These are phyloP conservation scores for Didymella glomerata DNA, from an alignment of 2,329 filamentous ascomycete species.

Conservation along the genomic window DNA sequence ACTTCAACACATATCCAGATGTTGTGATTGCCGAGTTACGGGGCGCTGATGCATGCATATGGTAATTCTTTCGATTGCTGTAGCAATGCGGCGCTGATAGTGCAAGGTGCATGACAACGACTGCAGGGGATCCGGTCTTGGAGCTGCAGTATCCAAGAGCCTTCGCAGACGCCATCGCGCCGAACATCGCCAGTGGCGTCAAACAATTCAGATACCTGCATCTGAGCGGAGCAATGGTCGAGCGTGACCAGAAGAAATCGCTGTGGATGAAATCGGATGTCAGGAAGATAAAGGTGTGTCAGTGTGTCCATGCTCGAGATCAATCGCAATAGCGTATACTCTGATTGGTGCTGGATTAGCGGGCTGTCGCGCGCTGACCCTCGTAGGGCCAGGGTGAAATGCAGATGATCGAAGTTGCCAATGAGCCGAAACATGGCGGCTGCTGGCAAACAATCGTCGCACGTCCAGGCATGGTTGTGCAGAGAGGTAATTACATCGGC, in stretches of 20 bases:
- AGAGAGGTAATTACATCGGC: constrained; percentile 19
- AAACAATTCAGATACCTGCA: constrained; percentile 30
- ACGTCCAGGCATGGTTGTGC: constrained; percentile 24
- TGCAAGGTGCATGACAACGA: constrained; percentile 31
- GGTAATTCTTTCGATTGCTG: constrained; percentile 11
- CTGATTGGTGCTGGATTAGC: background rate
- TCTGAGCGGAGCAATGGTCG: constrained; percentile 21
- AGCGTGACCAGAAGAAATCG: constrained; percentile 24
- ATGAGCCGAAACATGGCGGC: constrained; percentile 8
- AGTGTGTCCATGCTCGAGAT: background rate
- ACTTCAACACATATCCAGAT: constrained; percentile 26
- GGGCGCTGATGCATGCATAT: constrained; percentile 28
- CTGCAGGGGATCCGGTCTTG: constrained; percentile 23
- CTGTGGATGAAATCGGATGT: constrained; percentile 24
- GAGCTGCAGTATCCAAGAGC: constrained; percentile 26
- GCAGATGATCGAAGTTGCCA: constrained; percentile 28
- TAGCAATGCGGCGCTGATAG: constrained; percentile 15
- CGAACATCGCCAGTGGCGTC: constrained; percentile 11
- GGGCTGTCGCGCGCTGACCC: background rate
- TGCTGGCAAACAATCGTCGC: constrained; percentile 29
- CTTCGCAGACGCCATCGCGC: constrained; percentile 25
- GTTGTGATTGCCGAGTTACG: constrained; percentile 25
- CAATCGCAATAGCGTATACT: background rate
- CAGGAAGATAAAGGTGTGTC: constrained; percentile 25
- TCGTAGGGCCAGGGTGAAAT: constrained; percentile 23